Evolutionary conservation across 2,329 filamentous ascomycete genomes (phyloP), one percentile per base, ranked within the genome.

Genomic region (Diplodia mutila): DNA sequence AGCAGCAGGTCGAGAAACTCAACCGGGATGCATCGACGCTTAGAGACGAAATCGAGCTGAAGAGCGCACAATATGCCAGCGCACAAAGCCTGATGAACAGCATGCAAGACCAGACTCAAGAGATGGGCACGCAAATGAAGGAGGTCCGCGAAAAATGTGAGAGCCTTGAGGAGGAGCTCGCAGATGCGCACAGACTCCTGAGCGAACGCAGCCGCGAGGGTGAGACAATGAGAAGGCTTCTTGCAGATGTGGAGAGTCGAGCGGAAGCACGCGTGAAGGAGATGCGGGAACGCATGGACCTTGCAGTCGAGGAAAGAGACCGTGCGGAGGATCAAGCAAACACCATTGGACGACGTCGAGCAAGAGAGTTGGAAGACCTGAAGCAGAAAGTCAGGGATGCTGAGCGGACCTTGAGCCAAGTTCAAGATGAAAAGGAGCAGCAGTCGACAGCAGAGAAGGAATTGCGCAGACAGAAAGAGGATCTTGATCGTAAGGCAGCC

Each of bases 291-390:
- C 89, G 91, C 2, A 90, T 98, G 85, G 94, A 98, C 74, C 85
- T 91, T 1, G 94, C 94, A 0, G 86, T 97, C n/a, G 94, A 97
- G 77, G 95, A 99, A 78, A 88, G 95, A 21, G 95, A 99, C 76
- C 89, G 93, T 2, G 90, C 93, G 2, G 94, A 99, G 79, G 94
- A 98, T 70, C 94, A 98, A 80, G 89, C 93, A 2, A 92, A 89
- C 73, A 91, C 89, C 0, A 85, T 91, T 59, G 91, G 90, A 14
- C 86, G 94, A 64, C 87, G 91, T 52, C 89, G 90, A 69, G 87
- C 91, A 7, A 86, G 94, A 57, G 95, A 98, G 81, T 84, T 92
- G 3, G 95, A 98, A 76, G 94, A 98, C 72, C 83, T 97, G 48
- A 93, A 90, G 77, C 84, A 85, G 61, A 91, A 89, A 78, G 85